Base-by-base conservation (phyloP, 352 stramenopile genomes). In the Globisporangium polare region DNA sequence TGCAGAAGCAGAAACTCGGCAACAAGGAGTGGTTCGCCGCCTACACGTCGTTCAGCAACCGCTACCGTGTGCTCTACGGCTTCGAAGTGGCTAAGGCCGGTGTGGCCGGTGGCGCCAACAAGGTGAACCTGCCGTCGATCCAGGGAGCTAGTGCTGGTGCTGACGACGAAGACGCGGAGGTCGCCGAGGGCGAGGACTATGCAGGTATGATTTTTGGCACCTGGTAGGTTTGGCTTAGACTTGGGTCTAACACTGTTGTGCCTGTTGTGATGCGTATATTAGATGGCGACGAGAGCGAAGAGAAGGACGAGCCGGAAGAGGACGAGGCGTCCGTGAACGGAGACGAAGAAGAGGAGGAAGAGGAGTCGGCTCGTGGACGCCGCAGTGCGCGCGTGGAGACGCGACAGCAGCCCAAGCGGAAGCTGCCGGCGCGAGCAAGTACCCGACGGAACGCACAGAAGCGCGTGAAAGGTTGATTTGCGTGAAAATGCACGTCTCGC, bases 1-100 rank as follows among this genome's bases (percentile, higher is more conserved):
- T 73, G 20, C 74, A 83, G 60, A 82, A 72, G 60, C 71, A 78
- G 31, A 74, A 83, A 26, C 77, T 69, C 26, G 67, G 78, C 13
- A 43, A 69, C 9, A 65, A 77, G 50, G 75, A 85, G 59, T 92
- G 83, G 83, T 80, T 78, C 41, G 74, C 85, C 37, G 72, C 80
- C n/a, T 92, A 86, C 67, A 72, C 70, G 45, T 69, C 80, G 56
- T 92, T 90, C 57, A 92, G 81, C 64, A 71, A 77, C 27, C 76
- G 76, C 60, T 88, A 88, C 61, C 42, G 65, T 35, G 72, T 67
- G 15, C 55, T 88, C 20, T 86, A 88, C 51, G 78, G 78, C 9
- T 83, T 79, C 46, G 51, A 70, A 9, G 29, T 31, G 31, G 41
- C 57, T 15, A 54, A 51, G 41, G 47, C 50, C 20, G 20, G 20